Percentiles rank a stretch among this genome's conserved stretches.
These are phyloP conservation scores for Penicillium sp. DNA, from an alignment of 2,329 filamentous ascomycete species.

Conservation along the genomic window DNA sequence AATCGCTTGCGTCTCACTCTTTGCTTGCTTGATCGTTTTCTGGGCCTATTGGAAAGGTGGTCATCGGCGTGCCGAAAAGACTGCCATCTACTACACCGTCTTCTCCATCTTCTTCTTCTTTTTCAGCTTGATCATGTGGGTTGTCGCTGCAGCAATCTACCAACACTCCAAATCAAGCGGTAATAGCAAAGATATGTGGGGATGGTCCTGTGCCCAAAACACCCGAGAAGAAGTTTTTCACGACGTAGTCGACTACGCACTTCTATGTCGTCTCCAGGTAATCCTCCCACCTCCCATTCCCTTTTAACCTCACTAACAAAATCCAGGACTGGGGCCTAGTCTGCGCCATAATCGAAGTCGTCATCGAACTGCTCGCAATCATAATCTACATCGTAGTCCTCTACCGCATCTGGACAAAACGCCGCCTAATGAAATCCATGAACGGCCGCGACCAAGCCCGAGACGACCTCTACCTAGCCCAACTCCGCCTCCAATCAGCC, in stretches of 20 bases:
- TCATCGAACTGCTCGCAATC: slow-evolving; percentile 90
- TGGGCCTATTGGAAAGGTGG: slow-evolving; percentile 86
- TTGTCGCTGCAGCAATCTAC: slow-evolving; percentile 79
- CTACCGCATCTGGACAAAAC: slow-evolving; percentile 97
- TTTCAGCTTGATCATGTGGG: slow-evolving; percentile 91
- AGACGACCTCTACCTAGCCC: slow-evolving; percentile 90
- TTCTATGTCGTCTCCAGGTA: slow-evolving; percentile 87
- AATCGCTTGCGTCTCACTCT: slow-evolving; percentile 79
- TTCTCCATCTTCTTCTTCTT: slow-evolving; percentile 94
- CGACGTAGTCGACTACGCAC: slow-evolving; percentile 81
- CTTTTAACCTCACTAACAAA: slow-evolving; percentile 12
- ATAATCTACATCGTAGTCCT: slow-evolving; percentile 92
- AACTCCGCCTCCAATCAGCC: slow-evolving; percentile 81
- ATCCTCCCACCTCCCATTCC: slow-evolving; percentile 30
- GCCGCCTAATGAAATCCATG: slow-evolving; percentile 95
- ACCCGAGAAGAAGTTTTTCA: slow-evolving; percentile 75
- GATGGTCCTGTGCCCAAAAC: slow-evolving; percentile 95
- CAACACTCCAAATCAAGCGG: slow-evolving; percentile 76
- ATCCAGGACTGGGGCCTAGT: slow-evolving; percentile 88
- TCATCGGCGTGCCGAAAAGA: slow-evolving; percentile 86
- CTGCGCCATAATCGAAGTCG: slow-evolving; percentile 95
- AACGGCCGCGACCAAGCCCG: slow-evolving; percentile 90
- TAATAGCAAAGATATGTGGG: slow-evolving; percentile 89
- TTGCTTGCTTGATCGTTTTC: slow-evolving; percentile 79
- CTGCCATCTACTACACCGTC: slow-evolving; percentile 91